These are phyloP conservation scores for Lachnellula subtilissima DNA, from an alignment of 2,329 filamentous ascomycete species.

Conservation along the genomic window DNA sequence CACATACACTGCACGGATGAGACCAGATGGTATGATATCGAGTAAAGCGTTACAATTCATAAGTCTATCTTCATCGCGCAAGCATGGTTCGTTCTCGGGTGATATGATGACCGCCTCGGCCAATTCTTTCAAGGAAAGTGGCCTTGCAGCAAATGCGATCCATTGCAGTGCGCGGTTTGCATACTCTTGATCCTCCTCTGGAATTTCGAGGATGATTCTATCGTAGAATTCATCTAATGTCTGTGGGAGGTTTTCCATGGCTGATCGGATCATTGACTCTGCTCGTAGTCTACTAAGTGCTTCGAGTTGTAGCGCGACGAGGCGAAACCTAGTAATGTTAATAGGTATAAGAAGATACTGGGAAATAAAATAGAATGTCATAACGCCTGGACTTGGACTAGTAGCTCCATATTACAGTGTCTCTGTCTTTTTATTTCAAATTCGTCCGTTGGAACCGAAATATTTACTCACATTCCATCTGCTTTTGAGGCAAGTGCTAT, in stretches of 20 bases:
- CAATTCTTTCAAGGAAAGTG: not conserved
- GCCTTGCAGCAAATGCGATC: conserved; percentile 16
- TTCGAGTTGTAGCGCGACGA: conserved; percentile 17
- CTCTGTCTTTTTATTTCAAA: no score
- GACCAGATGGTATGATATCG: not conserved
- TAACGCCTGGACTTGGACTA: no score
- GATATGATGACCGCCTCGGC: not conserved
- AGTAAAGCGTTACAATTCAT: not conserved
- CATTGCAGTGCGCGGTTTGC: conserved; percentile 19
- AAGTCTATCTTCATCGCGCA: not conserved
- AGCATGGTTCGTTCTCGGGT: not conserved
- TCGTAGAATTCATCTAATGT: conserved; percentile 13
- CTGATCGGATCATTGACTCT: not conserved
- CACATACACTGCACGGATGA: not conserved
- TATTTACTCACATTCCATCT: conserved; percentile 6
- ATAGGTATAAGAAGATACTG: not conserved
- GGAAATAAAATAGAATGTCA: no score
- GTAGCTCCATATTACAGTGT: no score
- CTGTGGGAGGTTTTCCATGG: conserved; percentile 6
- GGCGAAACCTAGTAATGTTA: conserved; percentile 11
- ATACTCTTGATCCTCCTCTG: not conserved
- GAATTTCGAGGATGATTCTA: conserved; percentile 2
- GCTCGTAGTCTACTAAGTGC: not conserved
- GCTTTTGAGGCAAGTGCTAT: not conserved
- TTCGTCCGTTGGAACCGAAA: no score